Base-by-base conservation (phyloP, 1,139 yeast species). In the Lodderomyces theae region DNA sequence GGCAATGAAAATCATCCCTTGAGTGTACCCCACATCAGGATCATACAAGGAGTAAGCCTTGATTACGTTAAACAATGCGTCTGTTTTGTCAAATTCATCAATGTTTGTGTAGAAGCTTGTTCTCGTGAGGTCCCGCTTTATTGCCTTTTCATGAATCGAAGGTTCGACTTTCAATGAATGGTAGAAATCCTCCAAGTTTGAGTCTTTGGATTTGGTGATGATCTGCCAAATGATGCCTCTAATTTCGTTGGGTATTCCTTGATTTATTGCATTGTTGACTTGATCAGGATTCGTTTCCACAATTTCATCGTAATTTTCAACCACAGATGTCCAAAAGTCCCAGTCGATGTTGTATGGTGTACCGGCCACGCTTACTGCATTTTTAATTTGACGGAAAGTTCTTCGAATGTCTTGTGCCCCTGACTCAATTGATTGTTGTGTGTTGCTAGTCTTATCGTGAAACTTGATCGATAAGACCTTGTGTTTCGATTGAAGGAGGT, bases 11-110 rank as follows among this genome's bases (percentile, higher is more conserved):
- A 94, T 95, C 96, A 92, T 88, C 5, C 98, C 97, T 61, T 92
- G 97, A 1, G 97, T 92, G 57, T 92, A 92, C 0, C 98, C 98
- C 30, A 92, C 96, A 42, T 89, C 97, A 1, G 87, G 82, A 57
- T 92, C 97, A 59, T 80, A 85, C 39, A 88, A 65, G 16, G 94
- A 81, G 62, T 90, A 92, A 0, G 90, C 90, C 56, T 86, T 86
- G 49, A 92, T 78, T 25, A 92, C 82, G 46, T 81, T 80, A 57
- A 72, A 86, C 31, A 92, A 64, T 36, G 87, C 81, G 35, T 75
- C 80, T 5, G 68, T 62, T 51, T 72, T 72, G 45, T 67, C 65
- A 33, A 72, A 70, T 47, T 75, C 77, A 32, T 74, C 73, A 25
- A 80, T 79, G 47, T 76, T 76, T 17, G 86, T 74, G 49, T 86